Evolutionary conservation across 495 filamentous ascomycete genomes (phyloP).

Genomic region (Neurospora sp.): DNA sequence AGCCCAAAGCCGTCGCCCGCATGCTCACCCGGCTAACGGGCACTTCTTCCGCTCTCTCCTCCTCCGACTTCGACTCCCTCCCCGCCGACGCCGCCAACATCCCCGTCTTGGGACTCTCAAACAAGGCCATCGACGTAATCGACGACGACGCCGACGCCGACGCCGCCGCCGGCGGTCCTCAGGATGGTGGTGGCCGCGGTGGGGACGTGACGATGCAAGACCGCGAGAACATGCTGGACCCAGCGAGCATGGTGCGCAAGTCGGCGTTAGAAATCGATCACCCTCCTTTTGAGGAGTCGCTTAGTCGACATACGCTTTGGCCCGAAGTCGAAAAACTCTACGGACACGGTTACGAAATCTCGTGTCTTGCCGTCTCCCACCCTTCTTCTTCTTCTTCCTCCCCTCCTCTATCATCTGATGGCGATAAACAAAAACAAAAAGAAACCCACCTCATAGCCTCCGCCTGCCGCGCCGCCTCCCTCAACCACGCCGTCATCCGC

Average conservation of each 20-base stretch:
- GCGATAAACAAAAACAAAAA: not conserved
- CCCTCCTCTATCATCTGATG: not conserved
- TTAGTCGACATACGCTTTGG: constrained; percentile 87
- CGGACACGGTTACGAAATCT: constrained; percentile 97
- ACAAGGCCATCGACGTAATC: constrained; percentile 70
- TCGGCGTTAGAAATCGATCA: constrained; percentile 43
- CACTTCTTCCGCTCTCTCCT: constrained; percentile 22
- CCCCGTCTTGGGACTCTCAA: constrained; percentile 89
- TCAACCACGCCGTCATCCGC: constrained; percentile 90
- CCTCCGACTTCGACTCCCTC: constrained; percentile 36
- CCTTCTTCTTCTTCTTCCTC: not conserved
- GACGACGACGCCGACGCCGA: constrained; percentile 35
- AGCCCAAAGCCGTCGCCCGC: constrained; percentile 72
- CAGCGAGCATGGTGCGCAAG: constrained; percentile 29
- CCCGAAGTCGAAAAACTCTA: constrained; percentile 96
- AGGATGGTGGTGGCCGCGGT: constrained; percentile 6
- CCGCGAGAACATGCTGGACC: constrained; percentile 28
- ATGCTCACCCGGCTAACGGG: constrained; percentile 61
- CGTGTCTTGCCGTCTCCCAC: constrained; percentile 70
- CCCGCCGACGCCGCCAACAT: constrained; percentile 78
- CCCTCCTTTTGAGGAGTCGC: constrained; percentile 81
- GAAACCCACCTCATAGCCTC: constrained; percentile 71
- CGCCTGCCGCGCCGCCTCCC: constrained; percentile 84
- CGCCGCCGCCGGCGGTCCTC: not conserved
- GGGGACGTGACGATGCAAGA: constrained; percentile 27